Percentiles rank a stretch among this genome's conserved stretches.
These are phyloP conservation scores for Pittosporum tobira DNA, from an alignment of 129 eudicot genomes.

Conservation along the genomic window DNA sequence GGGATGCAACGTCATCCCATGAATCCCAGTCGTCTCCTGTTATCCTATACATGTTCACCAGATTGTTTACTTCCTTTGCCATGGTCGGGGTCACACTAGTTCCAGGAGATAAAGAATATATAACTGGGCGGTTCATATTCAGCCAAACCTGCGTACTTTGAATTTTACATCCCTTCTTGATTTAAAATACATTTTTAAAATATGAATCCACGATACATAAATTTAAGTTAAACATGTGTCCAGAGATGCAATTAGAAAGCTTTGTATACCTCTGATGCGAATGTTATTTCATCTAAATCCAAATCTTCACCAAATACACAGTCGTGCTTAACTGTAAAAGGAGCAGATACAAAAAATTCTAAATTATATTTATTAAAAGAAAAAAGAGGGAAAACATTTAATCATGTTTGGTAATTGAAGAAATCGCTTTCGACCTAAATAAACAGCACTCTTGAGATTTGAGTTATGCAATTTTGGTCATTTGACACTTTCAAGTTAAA, in stretches of 20 bases:
- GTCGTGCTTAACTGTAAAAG: slow-evolving; percentile 69
- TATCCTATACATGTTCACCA: slow-evolving; percentile 88
- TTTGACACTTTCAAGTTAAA: too few relatives aligned
- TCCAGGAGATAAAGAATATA: slow-evolving; percentile 91
- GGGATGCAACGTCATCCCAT: slow-evolving; percentile 87
- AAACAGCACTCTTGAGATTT: too few relatives aligned
- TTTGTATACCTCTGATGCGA: slow-evolving; percentile 72
- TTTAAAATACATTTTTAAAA: neutral
- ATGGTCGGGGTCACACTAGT: slow-evolving; percentile 70
- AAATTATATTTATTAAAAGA: too few relatives aligned
- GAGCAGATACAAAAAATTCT: too few relatives aligned
- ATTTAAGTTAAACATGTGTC: neutral
- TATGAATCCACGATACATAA: neutral
- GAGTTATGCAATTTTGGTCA: too few relatives aligned
- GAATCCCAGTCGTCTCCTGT: slow-evolving; percentile 98
- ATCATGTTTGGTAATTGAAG: too few relatives aligned
- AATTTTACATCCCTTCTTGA: neutral
- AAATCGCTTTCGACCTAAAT: too few relatives aligned
- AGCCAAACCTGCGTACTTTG: slow-evolving; percentile 43
- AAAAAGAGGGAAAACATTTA: slow-evolving; percentile 12
- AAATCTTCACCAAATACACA: slow-evolving; percentile 94
- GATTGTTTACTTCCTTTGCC: slow-evolving; percentile 59
- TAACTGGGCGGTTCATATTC: slow-evolving; percentile 39
- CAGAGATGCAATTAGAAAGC: neutral
- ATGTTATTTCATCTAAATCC: slow-evolving; percentile 51